Conservation (phyloP, 352 stramenopile genomes). For the Elongisporangium undulatum region DNA sequence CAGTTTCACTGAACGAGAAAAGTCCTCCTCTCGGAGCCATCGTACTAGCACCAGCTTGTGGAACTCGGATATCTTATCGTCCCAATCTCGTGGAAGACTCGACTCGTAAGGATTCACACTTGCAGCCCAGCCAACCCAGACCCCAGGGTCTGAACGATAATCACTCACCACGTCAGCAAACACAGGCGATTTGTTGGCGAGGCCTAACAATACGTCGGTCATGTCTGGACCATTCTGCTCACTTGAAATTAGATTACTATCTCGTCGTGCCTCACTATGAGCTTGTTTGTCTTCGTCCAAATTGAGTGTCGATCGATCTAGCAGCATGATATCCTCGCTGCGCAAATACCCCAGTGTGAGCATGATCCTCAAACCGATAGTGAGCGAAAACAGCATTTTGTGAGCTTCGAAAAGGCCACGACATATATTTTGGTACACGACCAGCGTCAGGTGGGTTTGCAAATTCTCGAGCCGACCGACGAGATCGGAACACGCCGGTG, state of each 20-base stretch:
- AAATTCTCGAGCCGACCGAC: conserved; percentile 36
- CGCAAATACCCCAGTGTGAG: conserved; percentile 34
- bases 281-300: conserved; percentile 1
- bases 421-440: conserved; percentile 70
- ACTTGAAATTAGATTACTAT: background rate
- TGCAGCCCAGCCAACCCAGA: conserved; percentile 38
- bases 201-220: conserved; percentile 19
- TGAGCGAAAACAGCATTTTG: conserved; percentile 57
- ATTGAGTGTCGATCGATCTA: conserved; percentile 18
- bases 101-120: conserved; percentile 30
- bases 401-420: conserved; percentile 64
- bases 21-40: conserved; percentile 51
- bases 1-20: conserved; percentile 19
- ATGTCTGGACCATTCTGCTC: conserved; percentile 4
- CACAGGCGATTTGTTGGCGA: conserved; percentile 12
- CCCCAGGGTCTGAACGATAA: conserved; percentile 33
- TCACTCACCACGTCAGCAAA: conserved; percentile 32
- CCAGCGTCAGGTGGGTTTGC: conserved; percentile 33
- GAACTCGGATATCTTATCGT: conserved; percentile 14
- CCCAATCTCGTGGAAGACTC: conserved; percentile 27
- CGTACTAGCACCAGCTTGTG: conserved; percentile 46
- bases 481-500: conserved; percentile 19
- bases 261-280: background rate
- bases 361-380: conserved; percentile 56
- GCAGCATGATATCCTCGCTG: conserved; percentile 23